A percentile compares a stretch with the other conserved stretches of the same genome.
These are phyloP conservation scores for Heimioporus punctisporus DNA, from an alignment of 1,284 basidiomycete genomes.

Conservation along the genomic window DNA sequence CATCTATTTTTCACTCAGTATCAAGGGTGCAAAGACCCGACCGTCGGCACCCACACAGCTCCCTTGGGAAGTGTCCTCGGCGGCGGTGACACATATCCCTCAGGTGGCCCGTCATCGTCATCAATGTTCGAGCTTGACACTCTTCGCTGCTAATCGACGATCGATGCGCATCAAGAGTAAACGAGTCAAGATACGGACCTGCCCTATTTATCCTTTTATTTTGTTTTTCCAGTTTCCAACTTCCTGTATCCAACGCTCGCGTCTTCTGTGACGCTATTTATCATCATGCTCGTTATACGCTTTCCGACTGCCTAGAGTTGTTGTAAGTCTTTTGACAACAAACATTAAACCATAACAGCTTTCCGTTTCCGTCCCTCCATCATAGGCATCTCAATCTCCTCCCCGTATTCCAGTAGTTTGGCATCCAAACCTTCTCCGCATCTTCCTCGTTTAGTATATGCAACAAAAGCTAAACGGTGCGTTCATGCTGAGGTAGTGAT, in stretches of 20 bases:
- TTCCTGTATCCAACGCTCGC: constrained; percentile 22
- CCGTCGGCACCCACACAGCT: constrained; percentile 37
- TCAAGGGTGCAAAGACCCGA: no score
- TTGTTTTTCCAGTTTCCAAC: constrained; percentile 22
- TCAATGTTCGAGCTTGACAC: no score
- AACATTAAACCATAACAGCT: no score
- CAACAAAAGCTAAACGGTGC: no score
- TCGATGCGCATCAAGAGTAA: neutral
- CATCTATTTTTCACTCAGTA: constrained; percentile 27
- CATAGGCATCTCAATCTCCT: no score
- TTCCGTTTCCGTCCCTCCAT: neutral
- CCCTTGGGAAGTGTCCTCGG: constrained; percentile 45
- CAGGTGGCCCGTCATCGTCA: no score
- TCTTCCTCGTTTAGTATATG: no score
- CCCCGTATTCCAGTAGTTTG: no score
- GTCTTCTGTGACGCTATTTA: constrained; percentile 27
- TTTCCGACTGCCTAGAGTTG: constrained; percentile 49
- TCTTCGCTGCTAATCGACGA: no score
- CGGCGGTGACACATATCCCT: constrained; percentile 29
- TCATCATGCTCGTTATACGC: constrained; percentile 45
- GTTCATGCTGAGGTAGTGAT: no score
- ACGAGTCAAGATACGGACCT: constrained; percentile 41
- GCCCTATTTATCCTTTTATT: constrained; percentile 31
- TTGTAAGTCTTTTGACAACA: no score
- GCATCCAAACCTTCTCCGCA: no score